Conservation (phyloP, 2,329 filamentous ascomycete species). For the Fusarium annulatum region DNA sequence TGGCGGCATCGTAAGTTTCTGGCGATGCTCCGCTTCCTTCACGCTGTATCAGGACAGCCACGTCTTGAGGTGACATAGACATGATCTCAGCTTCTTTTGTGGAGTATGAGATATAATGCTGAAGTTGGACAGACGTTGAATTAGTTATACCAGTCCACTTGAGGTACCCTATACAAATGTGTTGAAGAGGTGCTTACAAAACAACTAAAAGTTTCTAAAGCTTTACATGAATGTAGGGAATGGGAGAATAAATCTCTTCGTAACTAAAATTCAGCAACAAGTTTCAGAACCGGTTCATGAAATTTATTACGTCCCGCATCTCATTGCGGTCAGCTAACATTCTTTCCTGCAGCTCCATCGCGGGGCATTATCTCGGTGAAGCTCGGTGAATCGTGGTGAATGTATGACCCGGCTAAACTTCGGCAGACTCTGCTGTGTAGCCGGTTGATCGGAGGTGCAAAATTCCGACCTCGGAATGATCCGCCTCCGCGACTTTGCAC, state of each 20-base stretch:
- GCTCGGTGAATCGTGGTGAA: neutral
- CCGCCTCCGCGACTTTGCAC: conserved; percentile 33
- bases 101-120: neutral
- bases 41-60: conserved; percentile 51
- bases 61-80: conserved; percentile 51
- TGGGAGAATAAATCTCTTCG: neutral
- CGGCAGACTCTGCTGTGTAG: conserved; percentile 35
- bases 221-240: fast-evolving
- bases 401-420: conserved; percentile 29
- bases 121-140: neutral
- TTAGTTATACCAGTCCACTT: neutral
- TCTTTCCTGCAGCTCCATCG: neutral
- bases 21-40: conserved; percentile 46
- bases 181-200: neutral
- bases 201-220: neutral
- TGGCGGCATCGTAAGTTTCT: conserved; percentile 44
- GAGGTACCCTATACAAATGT: neutral
- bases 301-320: too few relatives aligned
- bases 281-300: neutral
- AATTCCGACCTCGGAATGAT: conserved; percentile 48
- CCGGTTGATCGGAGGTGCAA: conserved; percentile 44
- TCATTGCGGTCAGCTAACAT: conserved; percentile 1
- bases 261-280: neutral
- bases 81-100: conserved; percentile 4
- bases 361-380: conserved; percentile 14